Percentiles rank a stretch among this genome's conserved stretches.
Conservation (phyloP, 139 green algal species). For the Edaphochlamys debaryana region DNA sequence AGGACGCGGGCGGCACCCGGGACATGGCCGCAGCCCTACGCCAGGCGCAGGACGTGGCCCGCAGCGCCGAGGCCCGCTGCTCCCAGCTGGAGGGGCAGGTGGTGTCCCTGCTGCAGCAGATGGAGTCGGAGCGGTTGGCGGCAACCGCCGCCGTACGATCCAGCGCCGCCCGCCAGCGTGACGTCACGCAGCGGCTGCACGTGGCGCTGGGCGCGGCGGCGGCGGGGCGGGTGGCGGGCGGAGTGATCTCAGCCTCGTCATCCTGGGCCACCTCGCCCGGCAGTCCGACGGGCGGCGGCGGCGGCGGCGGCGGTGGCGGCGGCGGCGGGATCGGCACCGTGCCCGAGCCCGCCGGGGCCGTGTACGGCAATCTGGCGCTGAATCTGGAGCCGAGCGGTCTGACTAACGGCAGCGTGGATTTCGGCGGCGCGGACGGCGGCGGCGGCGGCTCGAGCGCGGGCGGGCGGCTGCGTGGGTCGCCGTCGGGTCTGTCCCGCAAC, state of each 20-base stretch:
- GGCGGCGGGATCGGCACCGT: not conserved
- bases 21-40: conserved; percentile 25
- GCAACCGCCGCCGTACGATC: not conserved
- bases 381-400: not conserved
- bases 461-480: too few species aligned
- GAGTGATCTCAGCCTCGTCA: too few species aligned
- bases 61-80: not conserved
- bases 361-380: not conserved
- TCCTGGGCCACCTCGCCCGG: too few species aligned
- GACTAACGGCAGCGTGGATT: too few species aligned
- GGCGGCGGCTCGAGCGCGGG: too few species aligned
- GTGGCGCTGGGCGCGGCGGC: not conserved
- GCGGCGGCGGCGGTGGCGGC: not conserved
- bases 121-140: not conserved
- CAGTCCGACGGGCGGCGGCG: too few species aligned
- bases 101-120: conserved; percentile 15
- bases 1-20: conserved; percentile 15
- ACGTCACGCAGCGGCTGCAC: not conserved
- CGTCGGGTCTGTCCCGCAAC: not conserved
- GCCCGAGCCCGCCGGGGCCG: not conserved
- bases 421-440: too few species aligned
- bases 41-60: conserved; percentile 4
- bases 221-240: not conserved
- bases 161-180: not conserved
- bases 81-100: conserved; percentile 26